A percentile compares a stretch with the other conserved stretches of the same genome.
phyloP scores from a whole-genome alignment of 768 basidiomycete genomes.

The Termitomyces sp. region DNA sequence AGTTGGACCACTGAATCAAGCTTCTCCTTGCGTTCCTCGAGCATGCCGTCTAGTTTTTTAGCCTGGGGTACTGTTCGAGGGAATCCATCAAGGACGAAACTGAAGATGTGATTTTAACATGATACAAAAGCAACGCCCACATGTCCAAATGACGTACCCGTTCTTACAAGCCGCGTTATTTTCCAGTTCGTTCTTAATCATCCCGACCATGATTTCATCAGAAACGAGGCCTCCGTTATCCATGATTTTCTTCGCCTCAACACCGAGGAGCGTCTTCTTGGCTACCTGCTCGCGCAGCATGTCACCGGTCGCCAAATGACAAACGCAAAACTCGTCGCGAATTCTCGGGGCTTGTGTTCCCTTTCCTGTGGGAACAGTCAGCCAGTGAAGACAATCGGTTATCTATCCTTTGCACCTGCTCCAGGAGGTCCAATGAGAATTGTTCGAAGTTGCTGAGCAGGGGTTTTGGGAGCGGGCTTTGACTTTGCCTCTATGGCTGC shows the following conservation, averaged over 20 bases:
- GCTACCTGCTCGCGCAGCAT: constrained; percentile 95
- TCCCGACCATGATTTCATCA: constrained; percentile 96
- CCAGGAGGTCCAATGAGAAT: constrained; percentile 97
- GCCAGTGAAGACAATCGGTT: not conserved
- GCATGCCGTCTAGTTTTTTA: constrained; percentile 93
- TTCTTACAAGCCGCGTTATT: constrained; percentile 92
- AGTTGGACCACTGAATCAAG: constrained; percentile 93
- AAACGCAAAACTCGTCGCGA: constrained; percentile 90
- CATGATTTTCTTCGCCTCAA: constrained; percentile 97
- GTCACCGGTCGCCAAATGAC: constrained; percentile 98
- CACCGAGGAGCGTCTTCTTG: constrained; percentile 81
- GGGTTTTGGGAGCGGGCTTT: constrained; percentile 50
- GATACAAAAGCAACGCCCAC: not conserved
- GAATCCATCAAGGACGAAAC: constrained; percentile 99
- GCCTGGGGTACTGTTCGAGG: constrained; percentile 97
- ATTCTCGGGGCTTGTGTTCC: constrained; percentile 97
- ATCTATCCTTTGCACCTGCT: constrained; percentile 61
- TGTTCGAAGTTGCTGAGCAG: constrained; percentile 78
- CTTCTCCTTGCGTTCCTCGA: constrained; percentile 75
- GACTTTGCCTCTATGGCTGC: constrained; percentile 65
- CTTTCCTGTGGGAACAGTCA: constrained; percentile 61
- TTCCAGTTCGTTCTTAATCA: constrained; percentile 95
- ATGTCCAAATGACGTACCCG: constrained; percentile 63
- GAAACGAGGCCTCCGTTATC: constrained; percentile 92
- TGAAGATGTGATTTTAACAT: constrained; percentile 29